These are phyloP conservation scores for Geotrichum europaeum DNA, from an alignment of 1,139 yeast genomes.

Conservation along the genomic window DNA sequence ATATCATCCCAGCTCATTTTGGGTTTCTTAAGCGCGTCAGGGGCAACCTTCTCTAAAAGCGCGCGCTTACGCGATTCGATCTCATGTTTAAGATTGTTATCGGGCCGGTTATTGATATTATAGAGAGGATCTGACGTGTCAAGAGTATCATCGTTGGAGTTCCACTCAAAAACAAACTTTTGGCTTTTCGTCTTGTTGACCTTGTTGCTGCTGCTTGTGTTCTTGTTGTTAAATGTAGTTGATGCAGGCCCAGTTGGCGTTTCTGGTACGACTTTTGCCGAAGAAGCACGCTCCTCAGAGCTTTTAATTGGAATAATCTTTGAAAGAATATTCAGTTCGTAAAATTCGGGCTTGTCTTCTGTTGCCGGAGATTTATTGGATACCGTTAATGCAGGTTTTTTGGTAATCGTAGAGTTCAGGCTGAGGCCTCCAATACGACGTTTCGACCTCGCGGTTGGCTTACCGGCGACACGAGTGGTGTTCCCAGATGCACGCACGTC, in stretches of 20 bases:
- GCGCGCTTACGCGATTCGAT: constrained; percentile 17
- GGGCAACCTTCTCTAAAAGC: constrained; percentile 17
- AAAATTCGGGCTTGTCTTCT: background rate
- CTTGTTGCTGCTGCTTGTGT: background rate
- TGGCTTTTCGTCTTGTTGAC: constrained; percentile 19
- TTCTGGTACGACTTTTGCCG: background rate
- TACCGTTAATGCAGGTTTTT: background rate
- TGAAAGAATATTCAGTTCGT: background rate
- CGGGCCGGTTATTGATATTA: background rate
- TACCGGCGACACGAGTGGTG: background rate
- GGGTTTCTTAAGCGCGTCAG: constrained; percentile 3
- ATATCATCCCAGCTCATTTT: constrained; percentile 31
- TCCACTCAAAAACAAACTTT: constrained; percentile 68
- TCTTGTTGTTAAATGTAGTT: background rate
- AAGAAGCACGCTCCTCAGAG: background rate
- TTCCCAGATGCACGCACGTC: constrained; percentile 5
- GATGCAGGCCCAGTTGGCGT: background rate
- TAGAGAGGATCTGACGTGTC: constrained; percentile 42
- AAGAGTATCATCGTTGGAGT: constrained; percentile 58
- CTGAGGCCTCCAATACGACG: constrained; percentile 11
- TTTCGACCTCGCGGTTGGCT: background rate
- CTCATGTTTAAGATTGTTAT: constrained; percentile 23
- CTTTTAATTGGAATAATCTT: background rate
- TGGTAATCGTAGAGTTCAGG: background rate
- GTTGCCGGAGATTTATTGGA: background rate